Percentiles rank a stretch among this genome's conserved stretches.
Evolutionary conservation across 768 basidiomycete species (phyloP).

Genomic region (Naganishia onofrii): DNA sequence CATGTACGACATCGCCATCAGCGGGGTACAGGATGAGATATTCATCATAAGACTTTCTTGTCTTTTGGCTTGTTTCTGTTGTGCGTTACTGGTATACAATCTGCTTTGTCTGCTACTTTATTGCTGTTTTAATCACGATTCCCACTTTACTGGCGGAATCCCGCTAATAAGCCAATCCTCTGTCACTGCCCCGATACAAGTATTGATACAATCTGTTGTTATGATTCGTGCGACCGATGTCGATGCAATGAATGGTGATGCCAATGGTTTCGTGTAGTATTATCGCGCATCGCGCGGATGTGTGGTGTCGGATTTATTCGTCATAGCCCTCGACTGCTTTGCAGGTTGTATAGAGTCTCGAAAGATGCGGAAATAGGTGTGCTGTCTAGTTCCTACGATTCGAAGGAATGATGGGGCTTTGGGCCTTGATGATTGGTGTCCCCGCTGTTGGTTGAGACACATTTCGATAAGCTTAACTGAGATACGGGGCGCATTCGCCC

Average conservation of each 20-base stretch:
- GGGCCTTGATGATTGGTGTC: conserved; percentile 6
- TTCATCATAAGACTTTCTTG: not conserved
- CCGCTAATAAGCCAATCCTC: not conserved
- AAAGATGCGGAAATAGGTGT: not conserved
- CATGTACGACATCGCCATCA: not conserved
- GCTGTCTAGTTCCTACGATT: not conserved
- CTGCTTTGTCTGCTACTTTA: conserved; percentile 15
- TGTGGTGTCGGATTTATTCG: not conserved
- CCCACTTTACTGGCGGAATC: not conserved
- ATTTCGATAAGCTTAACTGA: conserved; percentile 23
- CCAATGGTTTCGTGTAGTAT: conserved; percentile 7
- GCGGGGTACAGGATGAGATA: not conserved
- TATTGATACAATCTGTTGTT: conserved; percentile 25
- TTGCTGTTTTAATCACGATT: conserved; percentile 4
- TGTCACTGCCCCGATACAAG: conserved; percentile 10
- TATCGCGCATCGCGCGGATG: conserved; percentile 6
- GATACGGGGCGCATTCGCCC: conserved; percentile 20
- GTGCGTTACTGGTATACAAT: conserved; percentile 20
- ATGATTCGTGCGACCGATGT: conserved; percentile 4
- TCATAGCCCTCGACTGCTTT: not conserved
- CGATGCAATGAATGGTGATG: conserved; percentile 13
- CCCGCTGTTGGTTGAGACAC: conserved; percentile 25
- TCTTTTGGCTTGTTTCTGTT: not conserved
- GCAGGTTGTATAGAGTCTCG: not conserved
- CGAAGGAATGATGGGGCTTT: conserved; percentile 4